Evolutionary conservation across 2,329 filamentous ascomycete species (phyloP), one percentile per base, ranked within the genome.

Genomic region (Mycosphaerella sp.): DNA sequence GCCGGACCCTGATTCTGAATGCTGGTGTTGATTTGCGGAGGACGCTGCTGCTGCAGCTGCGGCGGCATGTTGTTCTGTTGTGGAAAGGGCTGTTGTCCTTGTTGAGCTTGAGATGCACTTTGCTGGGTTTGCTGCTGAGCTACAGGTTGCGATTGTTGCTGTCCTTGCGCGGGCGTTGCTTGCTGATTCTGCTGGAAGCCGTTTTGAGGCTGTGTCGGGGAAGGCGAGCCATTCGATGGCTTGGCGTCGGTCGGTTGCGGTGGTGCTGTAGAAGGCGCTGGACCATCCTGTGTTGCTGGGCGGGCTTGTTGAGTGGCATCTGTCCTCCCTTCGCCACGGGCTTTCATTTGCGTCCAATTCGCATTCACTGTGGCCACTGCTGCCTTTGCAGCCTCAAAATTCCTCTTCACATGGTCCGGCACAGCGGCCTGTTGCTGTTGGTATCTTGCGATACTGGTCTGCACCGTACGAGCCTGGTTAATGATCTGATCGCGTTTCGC

Each of bases 51-150:
- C 17, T 48, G 36, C 21, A 55, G 41, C 42, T 56, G 55, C n/a
- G 63, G 63, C 41, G 42, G 46, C 37, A 49, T 46, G 35, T 49
- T 49, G 39, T 47, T 45, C 32, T 65, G 63, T 55, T 68, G 66
- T 18, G 62, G 58, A n/a, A 58, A 59, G 21, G 63, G 59, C 46
- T 68, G 68, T 50, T 62, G 63, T 30, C 21, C 21, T 25, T 48
- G 44, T 18, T 39, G 61, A 30, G 59, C 52, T 44, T 60, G 55
- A 17, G 53, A 50, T 16, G 62, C 55, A 17, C 52, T 54, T 43
- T 66, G 67, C 49, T 66, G 64, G 53, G 68, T 69, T 48, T 66
- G 65, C 39, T 50, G 54, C 16, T 59, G 59, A 37, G 64, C 62
- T 35, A 59, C 58, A 37, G 62, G 56, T 17, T 59, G 56, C 44